phyloP scores from a whole-genome alignment of 768 basidiomycete species.

The Agaricus bisporus region DNA sequence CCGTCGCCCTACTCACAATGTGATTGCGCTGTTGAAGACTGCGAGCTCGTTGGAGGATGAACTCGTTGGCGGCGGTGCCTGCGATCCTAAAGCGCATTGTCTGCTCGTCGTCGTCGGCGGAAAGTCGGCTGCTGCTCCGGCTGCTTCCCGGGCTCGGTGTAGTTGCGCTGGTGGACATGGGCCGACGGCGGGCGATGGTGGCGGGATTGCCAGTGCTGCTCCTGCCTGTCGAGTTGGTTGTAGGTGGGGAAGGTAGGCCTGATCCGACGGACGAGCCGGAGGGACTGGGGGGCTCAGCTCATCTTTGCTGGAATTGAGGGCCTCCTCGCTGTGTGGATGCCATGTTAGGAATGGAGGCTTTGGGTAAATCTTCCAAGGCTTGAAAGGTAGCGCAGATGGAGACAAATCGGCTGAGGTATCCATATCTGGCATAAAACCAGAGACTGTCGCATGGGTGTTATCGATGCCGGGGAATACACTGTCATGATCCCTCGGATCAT shows the following conservation, averaged over 20 bases:
- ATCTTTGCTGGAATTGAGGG: slow-evolving; percentile 35
- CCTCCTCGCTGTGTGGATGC: slow-evolving; percentile 68
- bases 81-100: slow-evolving; percentile 45
- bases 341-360: slow-evolving; percentile 92
- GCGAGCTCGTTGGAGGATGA: slow-evolving; percentile 62
- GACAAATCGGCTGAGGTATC: slow-evolving; percentile 20
- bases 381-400: slow-evolving; percentile 21
- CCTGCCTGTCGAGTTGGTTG: slow-evolving; percentile 80
- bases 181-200: slow-evolving; percentile 29
- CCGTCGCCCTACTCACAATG: slow-evolving; percentile 65
- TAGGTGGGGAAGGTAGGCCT: slow-evolving; percentile 78
- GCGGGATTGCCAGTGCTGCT: slow-evolving; percentile 64
- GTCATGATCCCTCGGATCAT: slow-evolving; percentile 92
- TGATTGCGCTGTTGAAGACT: slow-evolving; percentile 68
- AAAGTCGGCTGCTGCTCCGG: slow-evolving; percentile 30
- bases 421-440: slow-evolving; percentile 61
- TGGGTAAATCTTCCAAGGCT: slow-evolving; percentile 88
- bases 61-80: slow-evolving; percentile 42
- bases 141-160: slow-evolving; percentile 23
- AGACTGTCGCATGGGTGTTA: slow-evolving; percentile 55
- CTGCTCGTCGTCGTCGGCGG: slow-evolving; percentile 52
- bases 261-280: slow-evolving; percentile 38
- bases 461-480: slow-evolving; percentile 64
- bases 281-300: slow-evolving; percentile 57
- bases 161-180: slow-evolving; percentile 17